These are phyloP conservation scores for Colletotrichum sp. DNA, from an alignment of 2,329 filamentous ascomycete genomes.

Conservation along the genomic window DNA sequence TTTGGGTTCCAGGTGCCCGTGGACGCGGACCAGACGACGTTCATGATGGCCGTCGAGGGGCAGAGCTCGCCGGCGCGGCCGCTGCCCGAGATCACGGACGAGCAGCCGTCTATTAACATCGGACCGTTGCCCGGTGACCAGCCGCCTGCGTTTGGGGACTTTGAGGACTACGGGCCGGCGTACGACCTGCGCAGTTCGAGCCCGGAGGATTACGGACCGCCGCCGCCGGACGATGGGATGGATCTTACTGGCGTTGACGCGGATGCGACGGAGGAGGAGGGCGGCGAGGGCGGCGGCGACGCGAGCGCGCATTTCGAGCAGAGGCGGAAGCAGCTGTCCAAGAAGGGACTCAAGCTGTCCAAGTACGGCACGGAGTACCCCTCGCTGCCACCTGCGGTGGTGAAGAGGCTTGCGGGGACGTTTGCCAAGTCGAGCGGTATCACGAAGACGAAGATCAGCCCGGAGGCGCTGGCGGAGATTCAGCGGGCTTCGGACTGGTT, in stretches of 20 bases:
- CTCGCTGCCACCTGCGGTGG: conserved; percentile 71
- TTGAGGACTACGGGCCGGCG: not conserved
- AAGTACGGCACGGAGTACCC: conserved; percentile 77
- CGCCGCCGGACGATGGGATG: conserved; percentile 21
- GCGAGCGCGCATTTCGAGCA: conserved; percentile 18
- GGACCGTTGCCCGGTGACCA: conserved; percentile 19
- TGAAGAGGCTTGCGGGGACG: conserved; percentile 75
- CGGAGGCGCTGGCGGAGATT: conserved; percentile 76
- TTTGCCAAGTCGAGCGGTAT: conserved; percentile 71
- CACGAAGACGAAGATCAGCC: conserved; percentile 70
- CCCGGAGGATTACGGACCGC: conserved; percentile 50
- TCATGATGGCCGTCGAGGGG: conserved; percentile 45
- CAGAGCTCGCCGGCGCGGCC: conserved; percentile 21
- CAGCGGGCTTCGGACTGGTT: conserved; percentile 88
- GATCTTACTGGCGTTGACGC: conserved; percentile 1
- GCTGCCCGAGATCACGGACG: conserved; percentile 21
- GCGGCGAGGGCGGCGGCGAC: not conserved
- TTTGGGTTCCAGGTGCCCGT: conserved; percentile 56
- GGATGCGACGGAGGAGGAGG: conserved; percentile 23
- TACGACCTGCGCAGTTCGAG: conserved; percentile 14
- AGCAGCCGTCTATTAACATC: conserved; percentile 13
- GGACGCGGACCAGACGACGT: conserved; percentile 54
- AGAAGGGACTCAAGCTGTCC: conserved; percentile 62
- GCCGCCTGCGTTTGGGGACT: not conserved
- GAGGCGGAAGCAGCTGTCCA: conserved; percentile 36